Percentiles rank a stretch among this genome's conserved stretches.
Evolutionary conservation across 768 basidiomycete genomes (phyloP).

Genomic region (Mycena alexandri): DNA sequence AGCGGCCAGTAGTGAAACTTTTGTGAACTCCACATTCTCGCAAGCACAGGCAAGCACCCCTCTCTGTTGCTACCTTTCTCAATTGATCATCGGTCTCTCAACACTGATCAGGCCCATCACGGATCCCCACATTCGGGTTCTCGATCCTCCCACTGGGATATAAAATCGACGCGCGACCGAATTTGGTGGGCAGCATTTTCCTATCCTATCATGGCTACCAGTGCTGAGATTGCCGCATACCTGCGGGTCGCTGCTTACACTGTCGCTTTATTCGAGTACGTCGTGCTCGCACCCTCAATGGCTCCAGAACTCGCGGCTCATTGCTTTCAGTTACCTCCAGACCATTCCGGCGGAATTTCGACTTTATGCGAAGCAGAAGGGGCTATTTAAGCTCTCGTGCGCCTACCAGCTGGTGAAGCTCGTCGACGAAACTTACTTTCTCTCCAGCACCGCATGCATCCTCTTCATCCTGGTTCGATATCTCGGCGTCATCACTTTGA

Average conservation of each 20-base stretch:
- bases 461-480: constrained; percentile 28
- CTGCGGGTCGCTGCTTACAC: constrained; percentile 19
- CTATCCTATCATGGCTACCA: constrained; percentile 11
- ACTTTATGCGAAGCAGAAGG: constrained; percentile 19
- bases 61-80: too few relatives aligned
- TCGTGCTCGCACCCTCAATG: background rate
- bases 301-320: background rate
- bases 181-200: background rate
- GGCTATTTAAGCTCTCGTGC: background rate
- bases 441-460: constrained; percentile 2
- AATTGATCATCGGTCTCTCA: too few relatives aligned
- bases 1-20: too few relatives aligned
- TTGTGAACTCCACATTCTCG: too few relatives aligned
- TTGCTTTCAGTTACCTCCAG: constrained; percentile 9
- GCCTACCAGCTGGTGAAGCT: background rate
- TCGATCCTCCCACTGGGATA: too few relatives aligned
- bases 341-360: constrained; percentile 19
- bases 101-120: too few relatives aligned
- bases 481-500: constrained; percentile 16
- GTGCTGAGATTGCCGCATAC: constrained; percentile 2
- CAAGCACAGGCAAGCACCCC: too few relatives aligned
- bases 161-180: too few relatives aligned
- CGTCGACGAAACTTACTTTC: background rate
- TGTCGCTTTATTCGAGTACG: constrained; percentile 21
- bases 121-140: too few relatives aligned